Conservation (phyloP, 2,329 filamentous ascomycete species). For the Cephalotrichum gorgonifer region DNA sequence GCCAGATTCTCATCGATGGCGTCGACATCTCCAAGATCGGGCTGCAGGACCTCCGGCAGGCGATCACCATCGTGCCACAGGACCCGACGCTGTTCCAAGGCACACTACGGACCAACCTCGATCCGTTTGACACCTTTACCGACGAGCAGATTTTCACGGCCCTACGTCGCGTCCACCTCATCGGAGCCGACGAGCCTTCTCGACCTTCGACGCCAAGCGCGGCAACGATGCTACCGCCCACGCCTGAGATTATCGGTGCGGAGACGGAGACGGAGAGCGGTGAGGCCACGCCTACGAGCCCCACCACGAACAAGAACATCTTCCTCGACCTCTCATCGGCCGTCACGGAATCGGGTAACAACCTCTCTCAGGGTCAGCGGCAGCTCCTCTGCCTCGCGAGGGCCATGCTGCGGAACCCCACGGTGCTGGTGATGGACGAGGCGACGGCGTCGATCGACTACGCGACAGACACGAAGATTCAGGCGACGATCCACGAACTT, state of each 20-base stretch:
- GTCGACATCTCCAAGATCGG: slow-evolving; percentile 87
- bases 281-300: slow-evolving; percentile 19
- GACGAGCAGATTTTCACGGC: slow-evolving; percentile 86
- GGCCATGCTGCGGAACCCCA: slow-evolving; percentile 82
- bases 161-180: slow-evolving; percentile 79
- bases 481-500: slow-evolving; percentile 90
- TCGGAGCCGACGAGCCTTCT: slow-evolving; percentile 53
- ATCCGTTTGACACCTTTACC: slow-evolving; percentile 81
- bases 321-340: slow-evolving; percentile 79
- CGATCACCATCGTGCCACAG: slow-evolving; percentile 95
- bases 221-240: slow-evolving; percentile 4
- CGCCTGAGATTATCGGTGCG: slow-evolving; percentile 5
- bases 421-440: slow-evolving; percentile 98
- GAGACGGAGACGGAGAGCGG: slow-evolving; percentile 1
- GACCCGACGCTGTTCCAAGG: slow-evolving; percentile 92
- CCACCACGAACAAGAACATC: slow-evolving; percentile 78
- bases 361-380: slow-evolving; percentile 90
- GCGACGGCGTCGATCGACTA: slow-evolving; percentile 97
- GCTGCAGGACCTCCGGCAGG: slow-evolving; percentile 82
- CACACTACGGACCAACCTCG: slow-evolving; percentile 83
- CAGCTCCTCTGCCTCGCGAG: slow-evolving; percentile 90
- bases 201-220: slow-evolving; percentile 9
- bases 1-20: slow-evolving; percentile 82
- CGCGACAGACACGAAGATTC: slow-evolving; percentile 88
- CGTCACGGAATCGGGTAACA: slow-evolving; percentile 83